A percentile compares a stretch with the other conserved stretches of the same genome.
phyloP scores from a whole-genome alignment of 495 filamentous ascomycete genomes.

The Trichoderma reesei region DNA sequence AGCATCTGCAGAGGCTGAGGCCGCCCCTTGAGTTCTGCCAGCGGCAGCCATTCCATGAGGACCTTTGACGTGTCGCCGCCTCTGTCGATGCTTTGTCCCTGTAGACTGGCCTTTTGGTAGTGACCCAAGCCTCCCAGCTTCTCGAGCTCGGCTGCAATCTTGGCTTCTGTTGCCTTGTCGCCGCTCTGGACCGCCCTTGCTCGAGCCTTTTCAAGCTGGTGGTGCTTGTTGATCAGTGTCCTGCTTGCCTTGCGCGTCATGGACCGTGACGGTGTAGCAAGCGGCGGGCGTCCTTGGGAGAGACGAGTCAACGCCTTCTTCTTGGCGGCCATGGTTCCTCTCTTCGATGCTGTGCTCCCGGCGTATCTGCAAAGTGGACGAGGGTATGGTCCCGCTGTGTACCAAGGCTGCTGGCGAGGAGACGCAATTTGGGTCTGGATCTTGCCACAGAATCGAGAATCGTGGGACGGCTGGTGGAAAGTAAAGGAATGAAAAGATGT shows the following conservation, averaged over 20 bases:
- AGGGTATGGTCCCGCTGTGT: background rate
- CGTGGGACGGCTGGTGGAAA: background rate
- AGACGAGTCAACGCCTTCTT: conserved; percentile 39
- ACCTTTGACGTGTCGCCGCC: conserved; percentile 86
- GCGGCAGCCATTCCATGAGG: conserved; percentile 71
- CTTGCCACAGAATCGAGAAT: background rate
- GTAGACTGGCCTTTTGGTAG: conserved; percentile 84
- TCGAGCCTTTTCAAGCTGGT: conserved; percentile 69
- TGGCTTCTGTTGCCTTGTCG: conserved; percentile 45
- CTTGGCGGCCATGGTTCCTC: conserved; percentile 18
- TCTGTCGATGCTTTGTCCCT: conserved; percentile 71
- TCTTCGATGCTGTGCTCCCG: background rate
- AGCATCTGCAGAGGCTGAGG: conserved; percentile 46
- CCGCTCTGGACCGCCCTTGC: conserved; percentile 55
- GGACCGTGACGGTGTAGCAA: conserved; percentile 35
- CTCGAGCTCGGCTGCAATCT: conserved; percentile 44
- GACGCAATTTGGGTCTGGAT: background rate
- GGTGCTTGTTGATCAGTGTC: conserved; percentile 72
- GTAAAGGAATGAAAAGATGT: background rate
- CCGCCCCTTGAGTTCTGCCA: conserved; percentile 16
- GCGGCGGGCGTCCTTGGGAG: conserved; percentile 61
- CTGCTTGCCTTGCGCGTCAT: conserved; percentile 75
- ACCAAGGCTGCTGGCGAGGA: background rate
- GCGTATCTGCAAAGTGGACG: conserved; percentile 11
- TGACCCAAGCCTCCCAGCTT: conserved; percentile 65